A percentile compares a stretch with the other conserved stretches of the same genome.
Evolutionary conservation across 2,329 filamentous ascomycete genomes (phyloP).

Genomic region (Xylariaceae sp.): DNA sequence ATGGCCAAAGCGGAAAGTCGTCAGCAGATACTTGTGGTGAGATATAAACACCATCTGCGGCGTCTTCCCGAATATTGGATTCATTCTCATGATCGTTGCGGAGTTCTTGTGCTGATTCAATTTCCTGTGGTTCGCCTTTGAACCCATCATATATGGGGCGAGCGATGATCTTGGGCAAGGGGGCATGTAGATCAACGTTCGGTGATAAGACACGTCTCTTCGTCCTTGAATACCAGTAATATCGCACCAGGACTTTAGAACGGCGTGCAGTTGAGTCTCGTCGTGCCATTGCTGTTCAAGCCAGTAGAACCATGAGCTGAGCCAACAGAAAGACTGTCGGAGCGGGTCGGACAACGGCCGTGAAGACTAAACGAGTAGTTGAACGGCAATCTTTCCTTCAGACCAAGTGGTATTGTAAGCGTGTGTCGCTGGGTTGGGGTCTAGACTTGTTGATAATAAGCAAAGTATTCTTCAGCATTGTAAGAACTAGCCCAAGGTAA

Average conservation of each 20-base stretch:
- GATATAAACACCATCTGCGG: conserved; percentile 27
- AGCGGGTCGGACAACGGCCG: not conserved
- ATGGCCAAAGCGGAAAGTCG: conserved; percentile 26
- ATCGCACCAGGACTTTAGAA: conserved; percentile 20
- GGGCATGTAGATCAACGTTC: conserved; percentile 13
- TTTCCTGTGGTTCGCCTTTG: conserved; percentile 19
- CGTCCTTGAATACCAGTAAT: conserved; percentile 23
- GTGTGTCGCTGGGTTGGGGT: no score
- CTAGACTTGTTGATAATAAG: no score
- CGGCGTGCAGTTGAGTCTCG: not conserved
- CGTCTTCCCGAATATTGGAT: conserved; percentile 12
- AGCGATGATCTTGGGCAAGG: conserved; percentile 15
- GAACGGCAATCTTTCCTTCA: no score
- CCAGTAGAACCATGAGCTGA: not conserved
- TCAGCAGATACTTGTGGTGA: not conserved
- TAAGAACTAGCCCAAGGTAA: no score
- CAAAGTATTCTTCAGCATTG: no score
- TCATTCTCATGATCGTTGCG: conserved; percentile 13
- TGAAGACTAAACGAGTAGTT: not conserved
- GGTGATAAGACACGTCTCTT: conserved; percentile 25
- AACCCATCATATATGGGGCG: conserved; percentile 20
- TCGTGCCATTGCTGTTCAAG: conserved; percentile 2
- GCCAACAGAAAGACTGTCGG: not conserved
- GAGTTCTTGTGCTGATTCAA: conserved; percentile 13
- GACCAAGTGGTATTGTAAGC: no score